Evolutionary conservation across 345 rosid species (phyloP), one percentile per base, ranked within the genome.

Genomic region (Dipteronia dyeriana): DNA sequence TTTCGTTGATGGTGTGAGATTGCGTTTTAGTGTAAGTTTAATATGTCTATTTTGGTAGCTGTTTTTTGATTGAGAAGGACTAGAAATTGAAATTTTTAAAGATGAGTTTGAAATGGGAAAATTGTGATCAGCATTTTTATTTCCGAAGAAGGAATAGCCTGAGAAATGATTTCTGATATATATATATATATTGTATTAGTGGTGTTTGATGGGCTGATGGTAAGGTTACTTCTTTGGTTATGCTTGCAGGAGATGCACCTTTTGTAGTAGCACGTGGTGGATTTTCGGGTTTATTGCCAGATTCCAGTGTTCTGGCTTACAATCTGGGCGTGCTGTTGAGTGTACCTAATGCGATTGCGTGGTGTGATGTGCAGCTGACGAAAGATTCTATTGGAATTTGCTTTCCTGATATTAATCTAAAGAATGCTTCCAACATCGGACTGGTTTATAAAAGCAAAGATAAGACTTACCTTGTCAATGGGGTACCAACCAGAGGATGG

Each of bases 361-460:
- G 92, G 97, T 96, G 99, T 84, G 97, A 96, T 82, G 88, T 96
- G 62, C 99, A 96, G 81, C 85, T 96, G 38, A 91, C 97, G 9
- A 96, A 92, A 78, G 99, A 96, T 83, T 76, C 39, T 34, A 74
- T 57, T 53, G 99, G 98, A 38, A 87, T 96, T 83, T 96, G 99
- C 76, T 82, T 85, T 65, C 89, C 98, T 72, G 83, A 90, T 81
- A 49, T 96, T 61, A 83, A n/a, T 47, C 87, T 96, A 75, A 64
- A 80, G 1, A 90, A 91, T 82, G 80, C 77, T 79, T 88, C 97
- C 66, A 51, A 56, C 71, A 79, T 91, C 45, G 1, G 25, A 1
- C 0, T 0, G 7, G 9, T 69, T 79, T 88, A 74, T 78, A 66
- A 19, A 4, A 23, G 60, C 38, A 82, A 63, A 53, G 10, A 12